Conservation (phyloP, 1,139 yeast genomes). For the Yamadazyma oceani region DNA sequence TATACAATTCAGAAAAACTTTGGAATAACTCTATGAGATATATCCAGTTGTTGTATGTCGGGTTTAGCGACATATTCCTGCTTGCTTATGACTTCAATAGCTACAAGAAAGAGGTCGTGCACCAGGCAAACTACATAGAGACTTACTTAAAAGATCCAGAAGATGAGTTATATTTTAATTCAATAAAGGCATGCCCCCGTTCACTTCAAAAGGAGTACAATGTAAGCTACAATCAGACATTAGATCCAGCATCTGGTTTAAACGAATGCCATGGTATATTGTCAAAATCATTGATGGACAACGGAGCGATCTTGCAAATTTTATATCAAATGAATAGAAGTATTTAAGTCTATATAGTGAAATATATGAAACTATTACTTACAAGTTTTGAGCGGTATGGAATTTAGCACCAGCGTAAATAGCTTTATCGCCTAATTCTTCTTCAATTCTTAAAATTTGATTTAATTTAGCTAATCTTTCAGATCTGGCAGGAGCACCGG, state of each 20-base stretch:
- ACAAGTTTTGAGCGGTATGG: conserved; percentile 7
- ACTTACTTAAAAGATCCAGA: conserved; percentile 7
- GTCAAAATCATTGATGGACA: conserved; percentile 14
- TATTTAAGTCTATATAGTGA: neutral
- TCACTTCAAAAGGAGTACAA: conserved; percentile 3
- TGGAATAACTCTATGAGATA: conserved; percentile 29
- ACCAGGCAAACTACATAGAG: conserved; percentile 23
- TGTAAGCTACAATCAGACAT: conserved; percentile 3
- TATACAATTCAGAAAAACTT: conserved; percentile 19
- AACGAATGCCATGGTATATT: conserved; percentile 4
- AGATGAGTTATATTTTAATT: conserved; percentile 6
- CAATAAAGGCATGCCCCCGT: conserved; percentile 4
- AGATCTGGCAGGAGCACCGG: conserved; percentile 97
- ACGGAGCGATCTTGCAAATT: conserved; percentile 18
- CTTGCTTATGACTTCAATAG: conserved; percentile 12
- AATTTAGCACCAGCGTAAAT: conserved; percentile 65
- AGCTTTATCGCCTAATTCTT: conserved; percentile 89
- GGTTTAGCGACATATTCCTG: conserved; percentile 24
- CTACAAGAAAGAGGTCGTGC: conserved; percentile 19
- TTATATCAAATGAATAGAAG: conserved; percentile 5
- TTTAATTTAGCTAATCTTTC: conserved; percentile 94
- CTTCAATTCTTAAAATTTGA: conserved; percentile 93
- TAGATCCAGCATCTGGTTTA: neutral
- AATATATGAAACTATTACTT: neutral
- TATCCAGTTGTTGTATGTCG: conserved; percentile 25